Percentiles rank a stretch among this genome's conserved stretches.
phyloP scores from a whole-genome alignment of 305 asterid species.

The Fraxinus sp. region DNA sequence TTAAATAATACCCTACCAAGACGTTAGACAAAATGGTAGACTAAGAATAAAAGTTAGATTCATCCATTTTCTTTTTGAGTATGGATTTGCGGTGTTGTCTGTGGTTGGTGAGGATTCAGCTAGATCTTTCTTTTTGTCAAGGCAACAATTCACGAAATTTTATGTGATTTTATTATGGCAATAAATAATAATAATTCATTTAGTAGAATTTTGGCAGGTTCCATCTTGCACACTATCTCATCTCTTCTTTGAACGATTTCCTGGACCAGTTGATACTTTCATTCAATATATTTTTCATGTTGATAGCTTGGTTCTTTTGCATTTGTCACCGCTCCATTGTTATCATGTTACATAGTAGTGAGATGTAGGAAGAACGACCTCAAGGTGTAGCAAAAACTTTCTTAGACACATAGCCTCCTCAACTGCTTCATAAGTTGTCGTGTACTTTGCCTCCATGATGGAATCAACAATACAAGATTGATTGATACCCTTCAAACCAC shows the following conservation, averaged over 20 bases:
- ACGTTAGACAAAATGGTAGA: constrained; percentile 11
- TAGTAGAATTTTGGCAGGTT: background rate
- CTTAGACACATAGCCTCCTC: background rate
- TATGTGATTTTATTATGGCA: constrained; percentile 15
- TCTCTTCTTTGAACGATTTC: background rate
- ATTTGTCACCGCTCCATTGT: background rate
- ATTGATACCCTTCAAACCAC: background rate
- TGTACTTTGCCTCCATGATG: background rate
- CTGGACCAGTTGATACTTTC: background rate
- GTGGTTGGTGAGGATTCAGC: constrained; percentile 23
- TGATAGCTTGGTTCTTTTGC: background rate
- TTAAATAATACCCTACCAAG: constrained; percentile 15
- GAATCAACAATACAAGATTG: background rate
- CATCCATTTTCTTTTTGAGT: background rate
- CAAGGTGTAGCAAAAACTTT: background rate
- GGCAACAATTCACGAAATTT: background rate
- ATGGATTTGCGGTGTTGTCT: constrained; percentile 21
- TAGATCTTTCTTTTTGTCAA: constrained; percentile 7
- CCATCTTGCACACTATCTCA: background rate
- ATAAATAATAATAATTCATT: constrained; percentile 22
- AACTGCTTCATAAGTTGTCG: background rate
- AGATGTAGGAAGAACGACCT: background rate
- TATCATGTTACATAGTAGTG: background rate
- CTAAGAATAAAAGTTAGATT: background rate
- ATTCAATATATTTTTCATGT: background rate